Evolutionary conservation across 257 asterid species (phyloP).

Genomic region (Leptodermis oblonga): DNA sequence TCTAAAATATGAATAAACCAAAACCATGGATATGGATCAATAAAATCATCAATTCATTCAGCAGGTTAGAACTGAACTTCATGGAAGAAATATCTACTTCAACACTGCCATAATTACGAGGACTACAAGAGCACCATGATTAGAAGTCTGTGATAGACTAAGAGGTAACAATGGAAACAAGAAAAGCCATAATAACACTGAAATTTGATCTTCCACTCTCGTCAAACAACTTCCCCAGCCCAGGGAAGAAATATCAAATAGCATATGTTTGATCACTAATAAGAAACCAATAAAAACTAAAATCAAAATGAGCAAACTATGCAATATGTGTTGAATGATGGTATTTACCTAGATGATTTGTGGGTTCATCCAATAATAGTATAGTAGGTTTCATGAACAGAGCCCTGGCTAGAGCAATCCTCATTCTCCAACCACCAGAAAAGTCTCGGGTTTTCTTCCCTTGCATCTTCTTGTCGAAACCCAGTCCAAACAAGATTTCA

Average conservation of each 20-base stretch:
- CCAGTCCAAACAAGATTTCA: conserved; percentile 89
- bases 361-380: conserved; percentile 91
- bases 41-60: not conserved
- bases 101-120: not conserved
- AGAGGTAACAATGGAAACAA: not conserved
- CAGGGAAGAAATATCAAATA: not conserved
- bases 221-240: not conserved
- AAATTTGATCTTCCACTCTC: not conserved
- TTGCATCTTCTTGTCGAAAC: conserved; percentile 88
- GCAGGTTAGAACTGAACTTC: not conserved
- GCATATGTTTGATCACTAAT: not conserved
- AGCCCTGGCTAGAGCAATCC: conserved; percentile 96
- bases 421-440: conserved; percentile 99
- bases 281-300: not conserved
- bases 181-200: not conserved
- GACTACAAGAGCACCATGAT: not conserved
- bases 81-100: not conserved
- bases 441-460: conserved; percentile 86
- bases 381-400: conserved; percentile 96
- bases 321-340: not conserved
- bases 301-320: not conserved
- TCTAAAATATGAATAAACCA: not conserved
- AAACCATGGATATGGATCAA: no score
- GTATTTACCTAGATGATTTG: conserved; percentile 89
- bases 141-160: not conserved